Percentiles rank a stretch among this genome's conserved stretches.
Evolutionary conservation across 306 rosid species (phyloP).

Genomic region (Vigna unguiculata): DNA sequence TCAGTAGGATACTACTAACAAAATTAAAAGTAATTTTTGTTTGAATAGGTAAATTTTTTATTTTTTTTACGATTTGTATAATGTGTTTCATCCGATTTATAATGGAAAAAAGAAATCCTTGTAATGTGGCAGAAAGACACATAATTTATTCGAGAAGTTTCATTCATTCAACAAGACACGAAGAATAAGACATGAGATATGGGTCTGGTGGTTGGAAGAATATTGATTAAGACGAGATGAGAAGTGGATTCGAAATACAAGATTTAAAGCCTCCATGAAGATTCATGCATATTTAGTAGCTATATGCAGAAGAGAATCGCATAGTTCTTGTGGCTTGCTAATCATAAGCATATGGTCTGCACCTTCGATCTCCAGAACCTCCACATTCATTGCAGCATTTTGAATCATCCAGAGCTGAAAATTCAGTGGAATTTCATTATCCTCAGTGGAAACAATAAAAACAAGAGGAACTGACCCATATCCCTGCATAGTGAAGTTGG

Average conservation of each 20-base stretch:
- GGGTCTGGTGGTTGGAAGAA: neutral
- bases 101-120: no score
- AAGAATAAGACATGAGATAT: neutral
- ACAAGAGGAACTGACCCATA: slow-evolving; percentile 57
- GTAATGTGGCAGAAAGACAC: no score
- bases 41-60: no score
- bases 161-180: neutral
- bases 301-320: slow-evolving; percentile 51
- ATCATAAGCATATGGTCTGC: slow-evolving; percentile 64
- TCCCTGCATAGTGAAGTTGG: slow-evolving; percentile 48
- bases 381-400: slow-evolving; percentile 47
- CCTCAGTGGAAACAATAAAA: slow-evolving; percentile 50
- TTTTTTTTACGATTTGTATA: no score
- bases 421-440: slow-evolving; percentile 37
- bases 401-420: slow-evolving; percentile 65
- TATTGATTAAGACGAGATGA: no score
- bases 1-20: no score
- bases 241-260: neutral
- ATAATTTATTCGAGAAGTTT: neutral
- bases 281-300: slow-evolving; percentile 44
- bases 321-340: slow-evolving; percentile 52
- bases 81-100: no score
- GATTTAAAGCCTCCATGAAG: no score
- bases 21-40: no score
- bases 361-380: slow-evolving; percentile 59